Base-by-base conservation (phyloP, 164 flowering plant genomes). In the Macadamia integrifolia region DNA sequence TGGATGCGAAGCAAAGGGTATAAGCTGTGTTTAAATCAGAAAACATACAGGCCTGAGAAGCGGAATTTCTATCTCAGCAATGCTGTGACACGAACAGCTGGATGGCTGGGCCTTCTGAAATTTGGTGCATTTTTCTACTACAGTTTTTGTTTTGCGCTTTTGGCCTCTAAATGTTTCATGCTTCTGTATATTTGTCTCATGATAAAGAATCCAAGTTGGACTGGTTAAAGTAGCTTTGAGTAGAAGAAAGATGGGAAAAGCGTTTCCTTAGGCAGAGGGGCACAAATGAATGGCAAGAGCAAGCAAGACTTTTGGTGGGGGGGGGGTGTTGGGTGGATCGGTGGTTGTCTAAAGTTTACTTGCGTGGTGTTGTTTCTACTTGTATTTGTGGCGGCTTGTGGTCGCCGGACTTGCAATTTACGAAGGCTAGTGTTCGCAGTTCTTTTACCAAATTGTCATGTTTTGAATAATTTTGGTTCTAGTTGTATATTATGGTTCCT, bases 1-100 rank as follows among this genome's bases (percentile, higher is more conserved):
- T 69, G 74, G 44, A 67, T 56, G 69, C 31, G 61, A 58, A 73
- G 61, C 42, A 55, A 44, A 35, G 44, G 55, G 31, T 42, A 31
- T 31, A 30, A 12, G 11, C 60, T 53, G 55, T 56, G 69, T 58
- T 71, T 35, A 23, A 58, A 52, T 64, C 61, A 44, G n/a, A 6
- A 44, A 18, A 15, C 14, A 11, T 13, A 6, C n/a, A 55, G 12
- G 62, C 43, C 62, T 12, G 62, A 31, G 1, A 32, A 14, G n/a
- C 40, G 3, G 43, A 13, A 17, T 60, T 31, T 31, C n/a, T 13
- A 30, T 43, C 62, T 32, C 44, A 0, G 32, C 43, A 60, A 32
- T 12, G 62, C 12, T 31, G 32, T 60, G 14, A 60, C 17, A 28
- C 40, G 29, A 1, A 4, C 29, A 14, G 44, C 17, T 31, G 43